phyloP scores from a whole-genome alignment of 2,329 filamentous ascomycete species.

The Xylaria sp. region DNA sequence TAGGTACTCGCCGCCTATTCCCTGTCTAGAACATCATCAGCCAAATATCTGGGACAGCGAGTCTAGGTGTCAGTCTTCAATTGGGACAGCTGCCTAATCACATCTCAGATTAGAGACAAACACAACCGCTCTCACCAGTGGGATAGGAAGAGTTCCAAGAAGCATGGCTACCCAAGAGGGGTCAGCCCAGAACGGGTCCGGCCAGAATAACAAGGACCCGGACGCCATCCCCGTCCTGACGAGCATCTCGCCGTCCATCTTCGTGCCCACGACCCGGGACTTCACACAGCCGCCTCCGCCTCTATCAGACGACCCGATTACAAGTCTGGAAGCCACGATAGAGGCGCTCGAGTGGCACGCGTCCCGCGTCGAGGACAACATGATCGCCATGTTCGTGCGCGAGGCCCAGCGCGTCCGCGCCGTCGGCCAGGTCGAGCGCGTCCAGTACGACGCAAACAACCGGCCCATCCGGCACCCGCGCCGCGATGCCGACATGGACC shows the following conservation, averaged over 20 bases:
- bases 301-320: constrained; percentile 17
- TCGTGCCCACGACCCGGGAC: constrained; percentile 26
- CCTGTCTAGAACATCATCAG: too few relatives aligned
- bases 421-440: constrained; percentile 1
- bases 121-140: neutral
- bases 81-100: too few relatives aligned
- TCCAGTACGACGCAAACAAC: constrained; percentile 5
- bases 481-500: neutral
- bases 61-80: too few relatives aligned
- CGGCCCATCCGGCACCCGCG: constrained; percentile 5
- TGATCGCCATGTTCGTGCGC: constrained; percentile 19
- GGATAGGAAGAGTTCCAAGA: neutral
- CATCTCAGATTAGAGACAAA: neutral
- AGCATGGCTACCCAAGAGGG: constrained; percentile 8
- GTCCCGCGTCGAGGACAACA: constrained; percentile 25
- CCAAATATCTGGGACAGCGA: too few relatives aligned
- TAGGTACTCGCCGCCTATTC: too few relatives aligned
- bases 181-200: neutral
- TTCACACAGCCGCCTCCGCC: constrained; percentile 27
- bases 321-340: constrained; percentile 13
- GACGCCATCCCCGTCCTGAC: constrained; percentile 22
- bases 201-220: neutral
- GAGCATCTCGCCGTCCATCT: constrained; percentile 25
- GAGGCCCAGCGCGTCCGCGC: constrained; percentile 18
- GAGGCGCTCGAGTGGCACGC: constrained; percentile 27